These are phyloP conservation scores for Casuarina cunninghamiana DNA, from an alignment of 306 rosid species.

Conservation along the genomic window DNA sequence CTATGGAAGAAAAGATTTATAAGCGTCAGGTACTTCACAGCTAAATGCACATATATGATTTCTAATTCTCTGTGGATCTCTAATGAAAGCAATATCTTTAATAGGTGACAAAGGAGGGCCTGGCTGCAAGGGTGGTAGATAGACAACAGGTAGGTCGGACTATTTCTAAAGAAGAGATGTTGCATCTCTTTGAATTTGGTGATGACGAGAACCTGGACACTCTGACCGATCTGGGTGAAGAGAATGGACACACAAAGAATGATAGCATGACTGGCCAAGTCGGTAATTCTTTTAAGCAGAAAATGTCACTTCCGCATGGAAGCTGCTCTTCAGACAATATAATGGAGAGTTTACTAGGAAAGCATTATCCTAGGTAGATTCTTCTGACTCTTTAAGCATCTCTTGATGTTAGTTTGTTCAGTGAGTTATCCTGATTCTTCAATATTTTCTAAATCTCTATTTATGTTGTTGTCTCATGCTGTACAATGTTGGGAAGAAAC, in stretches of 20 bases:
- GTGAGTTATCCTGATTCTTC: conserved; percentile 15
- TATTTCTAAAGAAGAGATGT: conserved; percentile 93
- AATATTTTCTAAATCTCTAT: not conserved
- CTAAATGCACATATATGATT: conserved; percentile 28
- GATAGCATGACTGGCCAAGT: conserved; percentile 35
- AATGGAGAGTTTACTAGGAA: conserved; percentile 81
- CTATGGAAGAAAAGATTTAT: conserved; percentile 98
- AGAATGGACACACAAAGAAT: conserved; percentile 35
- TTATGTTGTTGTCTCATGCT: not conserved
- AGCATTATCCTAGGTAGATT: conserved; percentile 77
- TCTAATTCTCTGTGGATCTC: conserved; percentile 12
- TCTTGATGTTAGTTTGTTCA: conserved; percentile 1
- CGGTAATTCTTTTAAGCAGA: conserved; percentile 49
- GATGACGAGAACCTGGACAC: conserved; percentile 85
- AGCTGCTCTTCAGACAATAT: conserved; percentile 80
- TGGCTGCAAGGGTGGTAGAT: conserved; percentile 97
- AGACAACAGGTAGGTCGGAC: conserved; percentile 94
- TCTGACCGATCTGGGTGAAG: conserved; percentile 50
- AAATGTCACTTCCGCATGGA: conserved; percentile 64
- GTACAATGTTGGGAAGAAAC: not conserved
- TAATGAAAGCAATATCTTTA: conserved; percentile 32
- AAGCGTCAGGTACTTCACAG: conserved; percentile 82
- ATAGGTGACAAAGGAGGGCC: conserved; percentile 97
- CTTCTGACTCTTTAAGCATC: conserved; percentile 15
- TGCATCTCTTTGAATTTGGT: conserved; percentile 96